These are phyloP conservation scores for Acorus calamus DNA, from an alignment of 106 monocot genomes.

Conservation along the genomic window DNA sequence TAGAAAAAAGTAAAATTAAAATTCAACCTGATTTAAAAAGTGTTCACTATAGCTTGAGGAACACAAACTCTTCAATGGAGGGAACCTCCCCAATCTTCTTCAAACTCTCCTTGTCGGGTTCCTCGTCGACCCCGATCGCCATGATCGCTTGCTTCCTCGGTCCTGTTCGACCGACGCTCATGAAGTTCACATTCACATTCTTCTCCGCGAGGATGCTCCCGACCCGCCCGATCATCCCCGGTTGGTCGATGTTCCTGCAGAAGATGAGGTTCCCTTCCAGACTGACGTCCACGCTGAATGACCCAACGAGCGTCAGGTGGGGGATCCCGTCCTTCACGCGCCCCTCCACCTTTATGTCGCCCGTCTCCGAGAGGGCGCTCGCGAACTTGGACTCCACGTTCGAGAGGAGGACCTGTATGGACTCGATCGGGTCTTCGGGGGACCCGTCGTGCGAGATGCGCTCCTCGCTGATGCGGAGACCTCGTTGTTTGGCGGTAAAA, in stretches of 20 bases:
- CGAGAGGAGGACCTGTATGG: constrained; percentile 54
- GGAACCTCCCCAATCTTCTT: constrained; percentile 36
- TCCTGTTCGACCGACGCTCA: constrained; percentile 53
- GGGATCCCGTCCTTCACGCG: constrained; percentile 68
- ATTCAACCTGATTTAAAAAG: too few species aligned
- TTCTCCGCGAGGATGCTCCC: constrained; percentile 34
- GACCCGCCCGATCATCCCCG: constrained; percentile 40
- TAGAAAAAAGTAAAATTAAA: too few species aligned
- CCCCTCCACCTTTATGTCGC: constrained; percentile 61
- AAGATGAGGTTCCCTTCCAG: constrained; percentile 64
- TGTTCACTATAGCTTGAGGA: constrained; percentile 33
- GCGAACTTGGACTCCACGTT: constrained; percentile 72
- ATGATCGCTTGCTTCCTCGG: constrained; percentile 41
- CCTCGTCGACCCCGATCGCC: constrained; percentile 63
- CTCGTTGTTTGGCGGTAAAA: constrained; percentile 65
- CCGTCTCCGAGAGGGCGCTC: constrained; percentile 49
- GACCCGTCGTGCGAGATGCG: constrained; percentile 38
- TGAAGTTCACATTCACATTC: constrained; percentile 60
- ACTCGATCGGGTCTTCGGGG: constrained; percentile 50
- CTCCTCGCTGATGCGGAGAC: constrained; percentile 70
- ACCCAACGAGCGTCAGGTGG: constrained; percentile 56
- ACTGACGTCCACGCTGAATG: constrained; percentile 67
- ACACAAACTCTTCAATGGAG: constrained; percentile 50
- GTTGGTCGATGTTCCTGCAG: constrained; percentile 53
- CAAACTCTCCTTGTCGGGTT: constrained; percentile 39